Conservation (phyloP, 768 basidiomycete genomes). For the Boletellus emodensis region DNA sequence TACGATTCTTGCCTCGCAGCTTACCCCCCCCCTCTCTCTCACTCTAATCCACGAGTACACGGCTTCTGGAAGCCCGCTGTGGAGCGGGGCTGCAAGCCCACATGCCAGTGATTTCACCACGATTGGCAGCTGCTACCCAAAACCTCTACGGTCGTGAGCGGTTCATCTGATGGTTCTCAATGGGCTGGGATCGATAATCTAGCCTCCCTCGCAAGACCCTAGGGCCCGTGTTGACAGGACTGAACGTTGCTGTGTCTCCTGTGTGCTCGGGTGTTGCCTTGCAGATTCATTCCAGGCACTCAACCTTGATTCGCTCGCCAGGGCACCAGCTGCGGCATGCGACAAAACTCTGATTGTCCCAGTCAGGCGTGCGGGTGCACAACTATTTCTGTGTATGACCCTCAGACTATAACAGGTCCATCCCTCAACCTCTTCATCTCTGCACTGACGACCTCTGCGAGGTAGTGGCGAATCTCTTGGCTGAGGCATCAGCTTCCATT, state of each 20-base stretch:
- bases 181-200: conserved; percentile 9
- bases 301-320: not conserved
- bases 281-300: not conserved
- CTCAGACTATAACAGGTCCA: not conserved
- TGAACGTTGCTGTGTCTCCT: not conserved
- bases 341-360: conserved; percentile 3
- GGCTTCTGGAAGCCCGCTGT: conserved; percentile 4
- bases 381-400: not conserved
- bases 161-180: conserved; percentile 3
- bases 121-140: conserved; percentile 12
- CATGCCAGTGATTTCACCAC: conserved; percentile 4
- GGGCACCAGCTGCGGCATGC: not conserved
- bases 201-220: conserved; percentile 10
- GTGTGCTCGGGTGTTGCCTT: not conserved
- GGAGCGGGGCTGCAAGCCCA: not conserved
- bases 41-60: conserved; percentile 10
- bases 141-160: conserved; percentile 3
- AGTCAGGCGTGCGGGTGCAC: not conserved
- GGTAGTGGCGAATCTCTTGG: not conserved
- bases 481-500: not conserved
- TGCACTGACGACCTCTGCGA: conserved; percentile 1
- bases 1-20: not conserved
- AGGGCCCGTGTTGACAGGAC: not conserved
- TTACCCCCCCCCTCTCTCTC: not conserved
- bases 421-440: not conserved